These are phyloP conservation scores for Paecilomyces formosus DNA, from an alignment of 2,329 filamentous ascomycete species.

Conservation along the genomic window DNA sequence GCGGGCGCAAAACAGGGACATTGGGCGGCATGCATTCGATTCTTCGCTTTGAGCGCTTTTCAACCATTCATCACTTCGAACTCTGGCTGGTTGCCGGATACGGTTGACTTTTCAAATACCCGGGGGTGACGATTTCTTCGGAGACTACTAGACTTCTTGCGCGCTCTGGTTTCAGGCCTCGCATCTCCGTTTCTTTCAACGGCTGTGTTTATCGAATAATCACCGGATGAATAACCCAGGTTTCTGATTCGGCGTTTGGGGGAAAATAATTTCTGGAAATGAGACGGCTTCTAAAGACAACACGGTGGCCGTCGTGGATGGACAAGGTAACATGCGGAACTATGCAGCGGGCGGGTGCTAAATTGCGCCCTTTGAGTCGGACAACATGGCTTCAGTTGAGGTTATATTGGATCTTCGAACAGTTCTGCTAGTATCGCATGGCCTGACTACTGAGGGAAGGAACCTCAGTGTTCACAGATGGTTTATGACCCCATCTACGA, in stretches of 20 bases:
- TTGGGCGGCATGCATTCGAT: conserved; percentile 23
- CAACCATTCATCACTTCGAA: not conserved
- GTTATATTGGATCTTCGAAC: not conserved
- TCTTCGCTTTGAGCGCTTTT: conserved; percentile 9
- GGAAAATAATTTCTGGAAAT: not conserved
- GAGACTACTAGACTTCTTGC: conserved; percentile 2
- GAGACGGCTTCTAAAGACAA: not conserved
- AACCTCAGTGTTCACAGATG: not conserved
- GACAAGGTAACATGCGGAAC: not conserved
- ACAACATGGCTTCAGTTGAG: not conserved
- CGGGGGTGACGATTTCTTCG: not conserved
- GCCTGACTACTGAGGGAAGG: not conserved
- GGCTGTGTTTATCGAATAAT: not conserved
- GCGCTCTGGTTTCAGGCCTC: not conserved
- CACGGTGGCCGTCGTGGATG: not conserved
- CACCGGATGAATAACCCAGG: not conserved
- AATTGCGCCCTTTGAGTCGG: not conserved
- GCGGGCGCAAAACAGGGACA: conserved; percentile 26
- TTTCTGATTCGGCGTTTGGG: conserved; percentile 4
- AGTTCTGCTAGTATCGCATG: not conserved
- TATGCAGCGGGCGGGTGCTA: not conserved
- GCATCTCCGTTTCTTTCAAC: not conserved
- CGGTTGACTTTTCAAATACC: conserved; percentile 1
- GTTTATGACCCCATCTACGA: not conserved
- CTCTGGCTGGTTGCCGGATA: not conserved